Percentiles rank a stretch among this genome's conserved stretches.
Conservation (phyloP, 2,329 filamentous ascomycete species). For the Stemphylium vesicarium region DNA sequence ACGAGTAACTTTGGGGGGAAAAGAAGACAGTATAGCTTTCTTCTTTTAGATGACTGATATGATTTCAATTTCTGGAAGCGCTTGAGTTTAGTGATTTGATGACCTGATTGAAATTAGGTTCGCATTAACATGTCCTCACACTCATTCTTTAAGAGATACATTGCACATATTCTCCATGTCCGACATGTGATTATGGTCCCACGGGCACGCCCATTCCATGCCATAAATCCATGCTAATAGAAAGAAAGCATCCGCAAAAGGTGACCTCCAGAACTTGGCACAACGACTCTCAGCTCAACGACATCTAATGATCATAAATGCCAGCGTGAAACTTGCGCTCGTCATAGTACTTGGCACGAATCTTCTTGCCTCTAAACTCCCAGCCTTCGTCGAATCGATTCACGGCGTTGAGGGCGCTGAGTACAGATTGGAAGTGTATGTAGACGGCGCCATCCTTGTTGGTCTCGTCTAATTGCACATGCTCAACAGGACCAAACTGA, state of each 20-base stretch:
- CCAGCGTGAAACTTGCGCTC: constrained; percentile 76
- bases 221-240: too few relatives aligned
- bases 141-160: background rate
- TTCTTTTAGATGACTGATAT: background rate
- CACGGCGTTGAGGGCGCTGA: constrained; percentile 85
- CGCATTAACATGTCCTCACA: too few relatives aligned
- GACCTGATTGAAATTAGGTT: too few relatives aligned
- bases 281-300: background rate
- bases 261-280: background rate
- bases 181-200: too few relatives aligned
- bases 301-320: constrained; percentile 36
- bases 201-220: too few relatives aligned
- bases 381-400: constrained; percentile 90
- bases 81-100: background rate
- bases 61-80: background rate
- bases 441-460: constrained; percentile 73
- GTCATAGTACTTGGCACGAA: constrained; percentile 83
- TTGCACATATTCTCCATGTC: background rate
- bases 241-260: too few relatives aligned
- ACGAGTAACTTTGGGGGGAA: background rate
- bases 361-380: constrained; percentile 88
- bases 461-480: constrained; percentile 72
- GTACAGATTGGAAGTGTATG: constrained; percentile 86
- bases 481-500: constrained; percentile 82
- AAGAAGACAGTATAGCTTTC: background rate